Evolutionary conservation across 2,329 filamentous ascomycete genomes (phyloP).

Genomic region (Trichoderma hamatum): DNA sequence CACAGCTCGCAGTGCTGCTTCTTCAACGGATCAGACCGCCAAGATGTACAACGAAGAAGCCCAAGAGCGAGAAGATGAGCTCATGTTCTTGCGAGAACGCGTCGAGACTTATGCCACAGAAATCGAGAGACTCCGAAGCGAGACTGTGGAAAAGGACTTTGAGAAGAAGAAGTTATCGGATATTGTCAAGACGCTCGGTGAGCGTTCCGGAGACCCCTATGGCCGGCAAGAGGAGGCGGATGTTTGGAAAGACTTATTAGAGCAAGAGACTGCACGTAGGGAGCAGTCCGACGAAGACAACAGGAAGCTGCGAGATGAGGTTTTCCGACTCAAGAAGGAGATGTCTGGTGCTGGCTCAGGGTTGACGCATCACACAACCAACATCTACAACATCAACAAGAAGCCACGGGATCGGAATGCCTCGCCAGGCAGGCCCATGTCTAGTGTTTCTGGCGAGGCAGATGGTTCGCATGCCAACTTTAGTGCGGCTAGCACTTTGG

Average conservation of each 20-base stretch:
- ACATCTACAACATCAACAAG: conserved; percentile 66
- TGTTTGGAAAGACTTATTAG: conserved; percentile 92
- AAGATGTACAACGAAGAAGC: conserved; percentile 61
- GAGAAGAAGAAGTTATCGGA: conserved; percentile 88
- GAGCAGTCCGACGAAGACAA: conserved; percentile 93
- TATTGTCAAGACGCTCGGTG: conserved; percentile 63
- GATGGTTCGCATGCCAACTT: conserved; percentile 56
- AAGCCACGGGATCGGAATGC: conserved; percentile 49
- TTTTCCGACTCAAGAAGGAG: conserved; percentile 71
- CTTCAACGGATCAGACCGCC: conserved; percentile 61
- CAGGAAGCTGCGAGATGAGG: conserved; percentile 78
- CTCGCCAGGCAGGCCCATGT: conserved; percentile 54
- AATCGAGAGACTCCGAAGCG: conserved; percentile 79
- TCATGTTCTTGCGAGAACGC: conserved; percentile 80
- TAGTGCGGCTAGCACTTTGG: conserved; percentile 65
- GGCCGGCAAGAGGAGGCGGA: conserved; percentile 68
- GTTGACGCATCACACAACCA: conserved; percentile 61
- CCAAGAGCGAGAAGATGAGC: conserved; percentile 79
- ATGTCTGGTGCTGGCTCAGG: conserved; percentile 41
- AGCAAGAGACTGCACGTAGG: conserved; percentile 85
- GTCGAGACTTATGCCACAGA: conserved; percentile 82
- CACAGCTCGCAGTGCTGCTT: conserved; percentile 59
- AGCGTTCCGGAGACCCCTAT: conserved; percentile 53
- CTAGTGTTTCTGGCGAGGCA: conserved; percentile 53
- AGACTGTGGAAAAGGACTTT: conserved; percentile 75